A percentile compares a stretch with the other conserved stretches of the same genome.
Conservation (phyloP, 2,329 filamentous ascomycete species). For the Colletotrichum zoysiae region DNA sequence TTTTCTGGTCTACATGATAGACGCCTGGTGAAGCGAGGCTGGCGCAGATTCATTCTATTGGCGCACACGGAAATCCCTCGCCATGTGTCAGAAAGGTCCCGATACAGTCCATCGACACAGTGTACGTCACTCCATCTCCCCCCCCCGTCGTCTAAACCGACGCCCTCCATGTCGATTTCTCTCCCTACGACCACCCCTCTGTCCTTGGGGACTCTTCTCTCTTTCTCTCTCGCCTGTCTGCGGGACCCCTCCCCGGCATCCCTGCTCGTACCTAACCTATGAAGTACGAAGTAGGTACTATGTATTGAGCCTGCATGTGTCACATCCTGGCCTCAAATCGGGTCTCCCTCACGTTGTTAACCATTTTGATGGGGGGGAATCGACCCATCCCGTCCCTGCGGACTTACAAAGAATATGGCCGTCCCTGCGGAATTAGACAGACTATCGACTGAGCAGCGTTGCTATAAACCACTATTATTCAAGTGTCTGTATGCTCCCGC, state of each 20-base stretch:
- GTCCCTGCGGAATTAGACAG: neutral
- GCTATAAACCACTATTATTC: neutral
- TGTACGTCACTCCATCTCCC: neutral
- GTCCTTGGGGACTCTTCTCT: neutral
- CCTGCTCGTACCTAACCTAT: slow-evolving; percentile 20
- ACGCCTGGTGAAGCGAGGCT: slow-evolving; percentile 31
- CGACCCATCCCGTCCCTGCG: neutral
- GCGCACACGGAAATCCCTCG: neutral
- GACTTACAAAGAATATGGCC: no score
- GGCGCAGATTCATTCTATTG: slow-evolving; percentile 1
- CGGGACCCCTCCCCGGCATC: neutral
- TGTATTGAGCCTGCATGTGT: slow-evolving; percentile 12
- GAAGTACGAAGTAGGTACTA: no score
- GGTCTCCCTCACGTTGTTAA: slow-evolving; percentile 2
- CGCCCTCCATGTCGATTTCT: neutral
- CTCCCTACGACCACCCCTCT: slow-evolving; percentile 28
- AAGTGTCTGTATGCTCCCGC: slow-evolving; percentile 2
- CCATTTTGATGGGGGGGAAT: neutral
- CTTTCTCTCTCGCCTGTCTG: slow-evolving; percentile 13
- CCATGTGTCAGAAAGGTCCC: neutral
- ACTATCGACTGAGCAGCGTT: neutral
- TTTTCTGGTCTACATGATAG: neutral
- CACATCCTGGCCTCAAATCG: slow-evolving; percentile 7
- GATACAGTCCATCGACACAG: neutral
- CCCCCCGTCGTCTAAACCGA: neutral